Percentiles rank a stretch among this genome's conserved stretches.
Evolutionary conservation across 768 basidiomycete genomes (phyloP).

Genomic region (Mycena pura): DNA sequence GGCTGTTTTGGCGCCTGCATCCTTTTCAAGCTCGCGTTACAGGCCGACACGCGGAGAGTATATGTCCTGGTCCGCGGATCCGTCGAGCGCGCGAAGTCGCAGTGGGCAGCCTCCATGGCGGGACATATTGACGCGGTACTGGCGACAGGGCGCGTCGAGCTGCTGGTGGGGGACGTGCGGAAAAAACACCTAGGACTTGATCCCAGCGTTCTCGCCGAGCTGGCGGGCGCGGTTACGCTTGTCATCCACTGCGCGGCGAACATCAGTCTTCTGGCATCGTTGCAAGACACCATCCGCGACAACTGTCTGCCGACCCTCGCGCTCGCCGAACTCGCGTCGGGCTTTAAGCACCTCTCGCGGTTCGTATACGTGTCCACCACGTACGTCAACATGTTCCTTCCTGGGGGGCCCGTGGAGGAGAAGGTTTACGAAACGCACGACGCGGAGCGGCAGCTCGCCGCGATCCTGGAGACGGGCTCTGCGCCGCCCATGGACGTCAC

Average conservation of each 20-base stretch:
- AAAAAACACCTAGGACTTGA: neutral
- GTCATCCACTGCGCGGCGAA: neutral
- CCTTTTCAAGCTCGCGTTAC: neutral
- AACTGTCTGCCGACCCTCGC: neutral
- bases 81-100: neutral
- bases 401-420: neutral
- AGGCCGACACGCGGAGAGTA: neutral
- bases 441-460: neutral
- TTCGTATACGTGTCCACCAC: conserved; percentile 1
- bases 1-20: neutral
- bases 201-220: neutral
- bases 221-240: neutral
- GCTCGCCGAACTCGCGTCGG: neutral
- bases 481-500: no score
- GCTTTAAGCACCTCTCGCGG: neutral
- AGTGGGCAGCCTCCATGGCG: neutral
- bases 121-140: neutral
- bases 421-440: neutral
- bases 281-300: neutral
- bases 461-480: neutral
- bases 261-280: neutral
- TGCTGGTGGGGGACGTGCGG: neutral
- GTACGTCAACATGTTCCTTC: neutral
- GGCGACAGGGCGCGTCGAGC: neutral
- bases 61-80: conserved; percentile 7